These are phyloP conservation scores for Petrea volubilis DNA, from an alignment of 257 asterid species.

Conservation along the genomic window DNA sequence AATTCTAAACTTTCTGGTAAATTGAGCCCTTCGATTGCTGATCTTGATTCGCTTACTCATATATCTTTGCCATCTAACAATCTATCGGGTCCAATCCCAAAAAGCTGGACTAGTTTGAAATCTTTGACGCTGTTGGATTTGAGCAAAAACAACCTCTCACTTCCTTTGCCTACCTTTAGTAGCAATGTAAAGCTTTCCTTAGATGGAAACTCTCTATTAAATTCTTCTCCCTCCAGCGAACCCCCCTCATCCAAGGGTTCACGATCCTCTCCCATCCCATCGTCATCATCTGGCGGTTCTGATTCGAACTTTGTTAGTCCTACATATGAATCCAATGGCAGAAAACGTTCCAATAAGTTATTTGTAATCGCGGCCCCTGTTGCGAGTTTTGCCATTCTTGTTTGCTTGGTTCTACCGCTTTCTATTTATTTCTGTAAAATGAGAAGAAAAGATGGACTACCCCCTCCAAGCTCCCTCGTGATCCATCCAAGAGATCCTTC, in stretches of 20 bases:
- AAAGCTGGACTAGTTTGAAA: conserved; percentile 62
- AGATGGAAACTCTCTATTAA: conserved; percentile 50
- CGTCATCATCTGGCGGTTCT: conserved; percentile 26
- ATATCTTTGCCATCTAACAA: conserved; percentile 59
- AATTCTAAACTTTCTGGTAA: conserved; percentile 63
- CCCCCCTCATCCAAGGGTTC: conserved; percentile 32
- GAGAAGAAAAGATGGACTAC: conserved; percentile 39
- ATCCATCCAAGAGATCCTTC: conserved; percentile 76
- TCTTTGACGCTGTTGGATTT: conserved; percentile 59
- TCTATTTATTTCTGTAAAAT: conserved; percentile 51
- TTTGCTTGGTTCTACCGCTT: conserved; percentile 50
- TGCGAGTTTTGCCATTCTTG: conserved; percentile 48
- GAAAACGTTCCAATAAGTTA: conserved; percentile 39
- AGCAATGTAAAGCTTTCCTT: conserved; percentile 43
- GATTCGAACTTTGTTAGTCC: conserved; percentile 19
- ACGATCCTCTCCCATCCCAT: conserved; percentile 15
- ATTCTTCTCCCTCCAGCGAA: conserved; percentile 23
- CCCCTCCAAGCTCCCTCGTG: conserved; percentile 56
- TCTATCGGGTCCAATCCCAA: conserved; percentile 64
- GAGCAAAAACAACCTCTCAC: conserved; percentile 66
- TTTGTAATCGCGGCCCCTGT: conserved; percentile 52
- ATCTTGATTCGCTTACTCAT: conserved; percentile 59
- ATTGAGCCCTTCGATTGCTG: conserved; percentile 65
- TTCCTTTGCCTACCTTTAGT: conserved; percentile 64
- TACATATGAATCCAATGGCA: conserved; percentile 16